Evolutionary conservation across 768 basidiomycete genomes (phyloP), one percentile per base, ranked within the genome.

Genomic region (Suillus subalutaceus): DNA sequence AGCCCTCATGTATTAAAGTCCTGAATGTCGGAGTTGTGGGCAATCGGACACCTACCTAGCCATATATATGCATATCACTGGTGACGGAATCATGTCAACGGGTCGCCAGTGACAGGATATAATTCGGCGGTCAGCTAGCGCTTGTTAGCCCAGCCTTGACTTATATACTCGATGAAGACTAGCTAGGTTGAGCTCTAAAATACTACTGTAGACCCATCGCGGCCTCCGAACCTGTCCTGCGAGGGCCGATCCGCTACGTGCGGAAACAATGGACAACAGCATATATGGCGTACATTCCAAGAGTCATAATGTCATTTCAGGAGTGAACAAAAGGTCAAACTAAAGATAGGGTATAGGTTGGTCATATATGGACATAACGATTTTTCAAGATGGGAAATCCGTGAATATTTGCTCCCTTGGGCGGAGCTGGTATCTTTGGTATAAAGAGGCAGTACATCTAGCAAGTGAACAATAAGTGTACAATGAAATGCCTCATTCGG

Each of bases 401-500:
- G 23, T 20, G 4, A 40, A 40, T 20, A 41, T 41, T 60, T 41
- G 23, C 58, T 60, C 16, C 10, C 6, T 59, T 59, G 23, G 38
- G 58, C 40, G 9, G 40, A 60, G 58, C 40, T 41, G 58, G 58
- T 60, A 60, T 60, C 58, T 26, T 30, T 26, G 23, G 26, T 60
- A 41, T 41, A 60, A 41, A 41, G 16, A 41, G 57, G 52, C 18
- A 58, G 58, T 59, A 40, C 16, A 16, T 59, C 57, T 59, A 59
- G 38, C 15, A 58, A 60, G 23, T 60, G 58, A 60, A 41, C 26
- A 30, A 60, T 60, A 41, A 30, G 23, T 60, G 26, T 60, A 60
- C 40, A 60, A 60, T 60, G 58, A 30, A 7, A 60, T 60, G 18
- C 58, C 23, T 59, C 3, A 58, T 18, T 16, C 16, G 9, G 23